Base-by-base conservation (phyloP, 305 asterid genomes). In the Fraxinus platypoda region DNA sequence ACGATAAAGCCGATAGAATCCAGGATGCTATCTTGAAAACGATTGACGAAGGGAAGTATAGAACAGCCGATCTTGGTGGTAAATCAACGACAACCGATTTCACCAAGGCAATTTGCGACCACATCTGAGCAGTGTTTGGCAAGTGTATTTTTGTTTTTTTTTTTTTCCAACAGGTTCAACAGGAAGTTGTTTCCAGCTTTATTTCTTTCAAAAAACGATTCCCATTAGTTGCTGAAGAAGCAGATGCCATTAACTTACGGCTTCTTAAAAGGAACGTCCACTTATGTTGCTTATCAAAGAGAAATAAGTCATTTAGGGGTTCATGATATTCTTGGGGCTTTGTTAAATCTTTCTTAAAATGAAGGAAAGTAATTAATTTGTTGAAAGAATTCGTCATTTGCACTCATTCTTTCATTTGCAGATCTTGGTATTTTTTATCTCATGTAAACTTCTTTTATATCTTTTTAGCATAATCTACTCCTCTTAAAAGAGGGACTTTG, bases 61-160 rank as follows among this genome's bases (percentile, higher is more conserved):
- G 99, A 82, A 94, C 99, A 28, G 95, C 91, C 19, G 99, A 96
- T 86, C 99, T 96, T 68, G 99, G 99, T 30, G 99, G 99, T 8
- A 91, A 86, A 62, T 85, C 99, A 31, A 83, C 95, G 15, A 94
- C 99, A 12, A 84, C 94, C 0, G 98, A 94, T 23, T 94, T 94
- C 88, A 96, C 99, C 35, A 91, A 93, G n/a, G 99, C 98, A 12
- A 95, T 94, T 81, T 93, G 98, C 28, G 97, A 93, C 70, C 92
- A 93, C 80, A 87, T 95, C 76, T 95, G 83, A 92, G 82, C 80
- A 19, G 76, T 8, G 49, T 23, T 41, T 23, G 35, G n/a, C 80
- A 31, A 54, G 37, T 90, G 90, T 87, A 85, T 82, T 86, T 89
- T 86, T 76, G 33, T 77, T 85, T 89, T 43, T 43, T 0, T 43